Conservation (phyloP, 208 protist genomes). For the Trypanosomatidae sp. region DNA sequence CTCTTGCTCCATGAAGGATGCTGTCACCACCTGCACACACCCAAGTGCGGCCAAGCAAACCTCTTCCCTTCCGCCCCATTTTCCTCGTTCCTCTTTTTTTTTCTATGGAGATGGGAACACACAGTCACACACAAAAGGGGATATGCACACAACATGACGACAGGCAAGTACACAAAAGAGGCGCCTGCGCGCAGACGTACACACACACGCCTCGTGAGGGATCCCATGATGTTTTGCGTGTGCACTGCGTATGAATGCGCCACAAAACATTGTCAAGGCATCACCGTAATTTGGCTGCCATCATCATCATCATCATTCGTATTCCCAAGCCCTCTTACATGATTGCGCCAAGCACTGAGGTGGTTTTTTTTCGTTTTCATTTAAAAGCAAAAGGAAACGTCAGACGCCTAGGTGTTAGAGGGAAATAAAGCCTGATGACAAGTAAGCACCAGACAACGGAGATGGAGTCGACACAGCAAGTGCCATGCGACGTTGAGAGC, state of each 20-base stretch:
- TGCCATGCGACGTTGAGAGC: background rate
- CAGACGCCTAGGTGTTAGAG: background rate
- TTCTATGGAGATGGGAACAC: background rate
- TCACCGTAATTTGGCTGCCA: background rate
- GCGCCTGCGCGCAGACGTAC: background rate
- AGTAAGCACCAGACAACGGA: background rate
- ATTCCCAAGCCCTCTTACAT: background rate
- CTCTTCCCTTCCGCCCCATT: background rate
- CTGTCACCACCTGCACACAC: background rate
- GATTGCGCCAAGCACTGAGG: background rate
- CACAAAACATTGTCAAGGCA: background rate
- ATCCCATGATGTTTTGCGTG: background rate
- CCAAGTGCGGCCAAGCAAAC: background rate
- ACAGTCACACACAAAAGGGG: background rate
- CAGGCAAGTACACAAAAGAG: constrained; percentile 12
- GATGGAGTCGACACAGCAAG: background rate
- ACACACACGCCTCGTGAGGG: background rate
- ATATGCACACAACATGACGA: background rate
- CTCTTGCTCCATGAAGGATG: background rate
- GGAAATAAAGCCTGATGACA: background rate
- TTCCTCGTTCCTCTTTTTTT: constrained; percentile 1
- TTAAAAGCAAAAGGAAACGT: background rate
- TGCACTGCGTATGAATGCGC: background rate
- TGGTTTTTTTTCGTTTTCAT: background rate
- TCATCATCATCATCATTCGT: background rate